Conservation (phyloP, 2,329 filamentous ascomycete species). For the Ceratocystis lukuohia region DNA sequence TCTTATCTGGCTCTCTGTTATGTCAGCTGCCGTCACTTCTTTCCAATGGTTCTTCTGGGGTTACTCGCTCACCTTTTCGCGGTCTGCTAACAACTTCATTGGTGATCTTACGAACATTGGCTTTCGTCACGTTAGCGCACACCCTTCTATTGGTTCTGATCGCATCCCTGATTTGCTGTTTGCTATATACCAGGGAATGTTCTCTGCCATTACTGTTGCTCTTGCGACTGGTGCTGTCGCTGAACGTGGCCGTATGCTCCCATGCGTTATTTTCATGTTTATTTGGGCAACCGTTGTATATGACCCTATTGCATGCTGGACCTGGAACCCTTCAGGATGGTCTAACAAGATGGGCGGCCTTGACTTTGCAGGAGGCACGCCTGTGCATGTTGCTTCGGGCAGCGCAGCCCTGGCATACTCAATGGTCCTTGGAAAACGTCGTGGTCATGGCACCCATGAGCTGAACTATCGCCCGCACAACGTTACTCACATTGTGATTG, state of each 20-base stretch:
- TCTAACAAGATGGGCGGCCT: conserved; percentile 64
- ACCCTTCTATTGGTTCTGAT: conserved; percentile 58
- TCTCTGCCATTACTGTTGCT: conserved; percentile 73
- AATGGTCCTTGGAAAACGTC: conserved; percentile 76
- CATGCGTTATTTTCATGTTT: conserved; percentile 85
- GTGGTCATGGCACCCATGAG: conserved; percentile 74
- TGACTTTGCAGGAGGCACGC: conserved; percentile 82
- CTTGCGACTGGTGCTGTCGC: conserved; percentile 74
- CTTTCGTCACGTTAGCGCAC: conserved; percentile 60
- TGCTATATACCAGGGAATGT: conserved; percentile 79
- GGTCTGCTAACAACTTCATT: conserved; percentile 60
- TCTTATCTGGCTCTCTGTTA: conserved; percentile 79
- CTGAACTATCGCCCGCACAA: conserved; percentile 89
- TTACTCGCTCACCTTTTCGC: conserved; percentile 70
- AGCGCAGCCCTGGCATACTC: conserved; percentile 77
- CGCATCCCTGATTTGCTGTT: conserved; percentile 74
- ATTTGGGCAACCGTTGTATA: conserved; percentile 84
- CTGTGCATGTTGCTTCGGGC: conserved; percentile 78
- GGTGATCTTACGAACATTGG: conserved; percentile 70
- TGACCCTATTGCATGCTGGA: conserved; percentile 90
- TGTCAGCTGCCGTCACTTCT: conserved; percentile 68
- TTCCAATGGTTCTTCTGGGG: conserved; percentile 97
- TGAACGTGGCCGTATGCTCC: conserved; percentile 76
- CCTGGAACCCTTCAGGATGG: conserved; percentile 79
- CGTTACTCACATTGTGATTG: conserved; percentile 81